Evolutionary conservation across 2,329 filamentous ascomycete genomes (phyloP), one percentile per base, ranked within the genome.

Genomic region (Epichloe festucae): DNA sequence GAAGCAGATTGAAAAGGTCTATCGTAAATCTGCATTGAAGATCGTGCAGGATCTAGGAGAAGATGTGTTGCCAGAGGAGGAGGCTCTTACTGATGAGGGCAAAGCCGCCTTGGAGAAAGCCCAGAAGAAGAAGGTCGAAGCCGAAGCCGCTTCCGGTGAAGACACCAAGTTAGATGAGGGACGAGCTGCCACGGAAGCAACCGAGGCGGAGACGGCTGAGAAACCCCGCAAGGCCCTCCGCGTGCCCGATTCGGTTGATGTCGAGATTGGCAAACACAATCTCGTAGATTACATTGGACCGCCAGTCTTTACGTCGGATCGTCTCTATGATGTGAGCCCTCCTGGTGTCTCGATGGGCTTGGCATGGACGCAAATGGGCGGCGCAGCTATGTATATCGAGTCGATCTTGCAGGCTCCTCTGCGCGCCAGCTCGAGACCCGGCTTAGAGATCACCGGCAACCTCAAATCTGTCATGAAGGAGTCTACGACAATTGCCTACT

Each of bases 1-100:
- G 79, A 97, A 98, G 74, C 91, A 97, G 67, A 98, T 98, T 55
- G 93, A 98, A 68, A 98, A 98, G 73, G 89, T 98, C 3, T 98
- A 96, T 70, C 84, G 93, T 53, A 98, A 98, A 70, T 89, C 91
- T 14, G 94, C 93, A 0, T 76, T 98, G 55, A 97, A 96, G 71
- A 98, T 98, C 58, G 91, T 98, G 12, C 86, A 91, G 65, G 90
- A 97, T 56, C 77, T 97, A 14, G 91, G 91, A 48, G 90, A 96
- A 63, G 84, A 89, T 5, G 87, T 77, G 1, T 70, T 95, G 2
- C 78, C 86, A 3, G 90, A 96, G 64, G 82, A 86, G 21, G 81
- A 88, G 56, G 89, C 87, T 5, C 70, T 95, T 52, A 95, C 90
- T 0, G 82, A 87, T 8, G 88, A 95, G 66, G 89, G 87, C 60